phyloP scores from a whole-genome alignment of 768 basidiomycete genomes.

The Panaeolus cyanescens region DNA sequence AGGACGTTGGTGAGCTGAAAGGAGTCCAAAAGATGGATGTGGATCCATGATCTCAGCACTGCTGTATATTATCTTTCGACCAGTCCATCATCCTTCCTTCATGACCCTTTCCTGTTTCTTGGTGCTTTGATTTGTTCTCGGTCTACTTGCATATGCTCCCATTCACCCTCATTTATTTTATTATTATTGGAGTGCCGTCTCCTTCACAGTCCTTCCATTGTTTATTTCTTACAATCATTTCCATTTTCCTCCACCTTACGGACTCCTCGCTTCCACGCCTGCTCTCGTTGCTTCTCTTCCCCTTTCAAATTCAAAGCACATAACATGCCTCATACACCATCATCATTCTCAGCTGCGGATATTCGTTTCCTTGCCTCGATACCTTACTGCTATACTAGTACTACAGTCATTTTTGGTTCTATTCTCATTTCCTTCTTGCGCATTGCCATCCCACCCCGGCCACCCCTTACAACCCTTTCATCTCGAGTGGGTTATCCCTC shows the following conservation, averaged over 20 bases:
- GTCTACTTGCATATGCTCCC: neutral
- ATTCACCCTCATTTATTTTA: neutral
- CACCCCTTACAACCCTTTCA: no score
- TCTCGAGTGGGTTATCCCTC: no score
- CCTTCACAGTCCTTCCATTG: neutral
- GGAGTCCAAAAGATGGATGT: slow-evolving; percentile 28
- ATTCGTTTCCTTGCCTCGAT: neutral
- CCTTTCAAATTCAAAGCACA: neutral
- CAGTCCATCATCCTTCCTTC: neutral
- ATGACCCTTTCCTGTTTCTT: neutral
- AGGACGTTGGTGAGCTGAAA: slow-evolving; percentile 13
- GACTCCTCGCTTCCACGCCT: neutral
- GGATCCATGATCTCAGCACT: slow-evolving; percentile 12
- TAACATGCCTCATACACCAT: neutral
- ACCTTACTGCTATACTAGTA: neutral
- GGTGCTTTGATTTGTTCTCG: neutral
- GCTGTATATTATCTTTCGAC: neutral
- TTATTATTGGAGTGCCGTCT: neutral
- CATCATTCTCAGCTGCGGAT: neutral
- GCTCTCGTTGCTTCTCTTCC: neutral
- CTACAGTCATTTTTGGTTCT: neutral
- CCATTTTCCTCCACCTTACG: neutral
- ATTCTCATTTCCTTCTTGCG: neutral
- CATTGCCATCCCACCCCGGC: no score
- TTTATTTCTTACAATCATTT: neutral